A percentile compares a stretch with the other conserved stretches of the same genome.
Evolutionary conservation across 192 early-diverging fungal species (phyloP).

Genomic region (Chytriomyces hyalinus): DNA sequence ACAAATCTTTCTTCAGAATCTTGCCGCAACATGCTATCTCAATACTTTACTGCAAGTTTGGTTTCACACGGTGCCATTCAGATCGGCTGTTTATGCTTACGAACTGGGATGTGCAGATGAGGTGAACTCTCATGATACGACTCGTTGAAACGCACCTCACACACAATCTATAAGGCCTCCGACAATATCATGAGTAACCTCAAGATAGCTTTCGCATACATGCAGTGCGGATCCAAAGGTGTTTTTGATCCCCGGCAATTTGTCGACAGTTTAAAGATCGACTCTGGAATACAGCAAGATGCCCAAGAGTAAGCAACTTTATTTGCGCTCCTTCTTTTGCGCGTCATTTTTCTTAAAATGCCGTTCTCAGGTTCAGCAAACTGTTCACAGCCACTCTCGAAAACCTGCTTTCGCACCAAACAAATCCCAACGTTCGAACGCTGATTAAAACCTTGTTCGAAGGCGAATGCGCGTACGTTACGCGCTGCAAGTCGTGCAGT

Average conservation of each 20-base stretch:
- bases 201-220: conserved; percentile 18
- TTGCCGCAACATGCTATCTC: conserved; percentile 89
- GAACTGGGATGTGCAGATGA: background rate
- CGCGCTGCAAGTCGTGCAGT: conserved; percentile 20
- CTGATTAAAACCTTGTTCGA: conserved; percentile 26
- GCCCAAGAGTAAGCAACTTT: conserved; percentile 30
- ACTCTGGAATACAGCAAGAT: conserved; percentile 39
- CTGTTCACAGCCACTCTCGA: conserved; percentile 23
- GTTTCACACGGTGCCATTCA: conserved; percentile 38
- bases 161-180: background rate
- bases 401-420: conserved; percentile 10
- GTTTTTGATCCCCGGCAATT: conserved; percentile 28
- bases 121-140: background rate
- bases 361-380: conserved; percentile 27
- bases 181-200: conserved; percentile 23
- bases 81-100: conserved; percentile 19
- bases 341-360: background rate
- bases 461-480: conserved; percentile 34
- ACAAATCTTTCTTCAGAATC: conserved; percentile 52
- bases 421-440: background rate
- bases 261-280: conserved; percentile 29
- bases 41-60: conserved; percentile 76
- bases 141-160: conserved; percentile 2
- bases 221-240: conserved; percentile 24
- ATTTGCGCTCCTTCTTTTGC: no score